A percentile compares a stretch with the other conserved stretches of the same genome.
phyloP scores from a whole-genome alignment of 2,329 filamentous ascomycete species.

The Ophiocordyceps camponoti-leonardi region DNA sequence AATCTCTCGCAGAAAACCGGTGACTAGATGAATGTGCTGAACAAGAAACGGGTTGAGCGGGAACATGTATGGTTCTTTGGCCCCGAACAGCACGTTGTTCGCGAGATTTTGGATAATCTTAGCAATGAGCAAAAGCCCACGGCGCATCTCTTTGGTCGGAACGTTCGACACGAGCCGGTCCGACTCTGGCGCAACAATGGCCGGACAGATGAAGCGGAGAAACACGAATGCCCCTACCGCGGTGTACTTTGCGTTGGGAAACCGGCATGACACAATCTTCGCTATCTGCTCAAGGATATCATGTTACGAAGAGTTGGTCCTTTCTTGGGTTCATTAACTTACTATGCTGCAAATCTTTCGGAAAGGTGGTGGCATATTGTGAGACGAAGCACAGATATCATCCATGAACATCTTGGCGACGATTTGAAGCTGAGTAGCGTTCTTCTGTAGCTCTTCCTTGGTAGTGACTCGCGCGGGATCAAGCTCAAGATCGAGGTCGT shows the following conservation, averaged over 20 bases:
- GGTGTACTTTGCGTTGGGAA: conserved; percentile 54
- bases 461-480: conserved; percentile 45
- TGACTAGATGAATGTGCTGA: conserved; percentile 50
- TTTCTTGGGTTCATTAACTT: conserved; percentile 10
- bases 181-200: conserved; percentile 51
- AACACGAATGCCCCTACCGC: conserved; percentile 57
- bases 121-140: conserved; percentile 50
- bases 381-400: conserved; percentile 46
- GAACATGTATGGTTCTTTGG: conserved; percentile 58
- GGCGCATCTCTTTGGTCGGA: conserved; percentile 52
- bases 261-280: conserved; percentile 42
- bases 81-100: conserved; percentile 55
- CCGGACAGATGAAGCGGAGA: conserved; percentile 54
- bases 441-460: conserved; percentile 46
- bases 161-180: conserved; percentile 44
- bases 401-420: conserved; percentile 57
- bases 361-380: conserved; percentile 45
- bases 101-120: conserved; percentile 57
- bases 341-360: conserved; percentile 51
- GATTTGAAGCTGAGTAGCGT: conserved; percentile 46
- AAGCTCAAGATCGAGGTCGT: conserved; percentile 50
- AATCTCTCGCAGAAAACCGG: conserved; percentile 49
- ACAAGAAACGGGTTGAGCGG: conserved; percentile 52
- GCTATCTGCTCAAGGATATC: conserved; percentile 28
- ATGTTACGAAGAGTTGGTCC: neutral